phyloP scores from a whole-genome alignment of 2,329 filamentous ascomycete genomes.

The Pestalotiopsis sp. region DNA sequence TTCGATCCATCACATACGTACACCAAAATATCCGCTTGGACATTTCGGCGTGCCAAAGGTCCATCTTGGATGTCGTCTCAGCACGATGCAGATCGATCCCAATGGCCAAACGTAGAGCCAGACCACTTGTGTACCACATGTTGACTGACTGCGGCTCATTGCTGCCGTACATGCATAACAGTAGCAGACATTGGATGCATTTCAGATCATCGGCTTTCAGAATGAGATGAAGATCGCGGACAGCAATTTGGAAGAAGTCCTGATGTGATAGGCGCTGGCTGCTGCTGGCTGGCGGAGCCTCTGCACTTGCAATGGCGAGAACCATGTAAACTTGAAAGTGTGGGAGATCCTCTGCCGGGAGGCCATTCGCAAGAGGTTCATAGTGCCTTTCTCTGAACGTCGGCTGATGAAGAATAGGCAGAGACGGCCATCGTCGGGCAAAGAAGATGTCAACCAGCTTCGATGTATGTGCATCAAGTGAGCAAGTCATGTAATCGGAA shows the following conservation, averaged over 20 bases:
- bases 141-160: constrained; percentile 29
- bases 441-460: constrained; percentile 25
- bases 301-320: neutral
- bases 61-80: constrained; percentile 18
- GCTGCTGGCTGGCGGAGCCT: neutral
- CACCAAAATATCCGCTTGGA: constrained; percentile 32
- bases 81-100: constrained; percentile 25
- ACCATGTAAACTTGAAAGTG: neutral
- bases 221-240: constrained; percentile 4
- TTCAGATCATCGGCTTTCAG: constrained; percentile 23
- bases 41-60: constrained; percentile 24
- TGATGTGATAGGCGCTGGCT: neutral
- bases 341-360: neutral
- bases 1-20: constrained; percentile 28
- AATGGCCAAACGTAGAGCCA: constrained; percentile 24
- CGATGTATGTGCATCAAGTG: neutral
- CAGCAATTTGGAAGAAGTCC: neutral
- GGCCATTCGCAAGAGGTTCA: neutral
- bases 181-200: constrained; percentile 26
- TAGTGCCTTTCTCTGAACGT: constrained; percentile 20
- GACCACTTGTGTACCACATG: constrained; percentile 26
- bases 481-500: neutral
- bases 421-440: constrained; percentile 26
- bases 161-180: constrained; percentile 28
- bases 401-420: constrained; percentile 25